Conservation (phyloP, 768 basidiomycete genomes). For the Zangia roseola region DNA sequence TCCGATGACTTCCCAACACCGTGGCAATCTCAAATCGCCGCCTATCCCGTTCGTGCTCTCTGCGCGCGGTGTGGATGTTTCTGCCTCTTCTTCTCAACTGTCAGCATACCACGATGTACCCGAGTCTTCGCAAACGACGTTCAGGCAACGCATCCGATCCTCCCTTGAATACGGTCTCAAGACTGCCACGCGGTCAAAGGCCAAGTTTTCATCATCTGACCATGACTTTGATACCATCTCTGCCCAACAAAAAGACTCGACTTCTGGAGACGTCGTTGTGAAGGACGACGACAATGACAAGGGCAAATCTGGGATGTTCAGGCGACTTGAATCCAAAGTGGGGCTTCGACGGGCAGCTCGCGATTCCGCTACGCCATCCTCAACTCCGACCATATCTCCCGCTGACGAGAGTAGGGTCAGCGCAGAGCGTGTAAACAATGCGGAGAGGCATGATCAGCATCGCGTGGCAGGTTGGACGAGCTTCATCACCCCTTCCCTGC, state of each 20-base stretch:
- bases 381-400: constrained; percentile 38
- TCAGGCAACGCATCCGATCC: constrained; percentile 59
- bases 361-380: constrained; percentile 38
- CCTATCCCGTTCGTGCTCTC: constrained; percentile 39
- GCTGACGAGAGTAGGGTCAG: constrained; percentile 21
- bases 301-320: constrained; percentile 45
- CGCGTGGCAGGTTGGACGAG: constrained; percentile 54
- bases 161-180: constrained; percentile 67
- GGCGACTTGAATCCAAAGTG: constrained; percentile 48
- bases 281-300: constrained; percentile 37
- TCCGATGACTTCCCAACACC: constrained; percentile 46
- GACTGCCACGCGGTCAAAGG: constrained; percentile 58
- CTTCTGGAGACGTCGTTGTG: constrained; percentile 32
- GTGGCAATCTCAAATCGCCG: constrained; percentile 33
- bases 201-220: constrained; percentile 37
- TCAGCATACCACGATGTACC: constrained; percentile 30
- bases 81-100: constrained; percentile 33
- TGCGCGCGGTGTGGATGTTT: constrained; percentile 40
- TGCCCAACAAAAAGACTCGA: constrained; percentile 42
- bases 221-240: constrained; percentile 44
- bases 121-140: constrained; percentile 49
- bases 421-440: constrained; percentile 35
- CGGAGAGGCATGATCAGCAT: constrained; percentile 37
- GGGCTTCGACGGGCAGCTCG: constrained; percentile 47
- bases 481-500: constrained; percentile 65